These are phyloP conservation scores for Penicillium griseofulvum DNA, from an alignment of 2,329 filamentous ascomycete species.

Conservation along the genomic window DNA sequence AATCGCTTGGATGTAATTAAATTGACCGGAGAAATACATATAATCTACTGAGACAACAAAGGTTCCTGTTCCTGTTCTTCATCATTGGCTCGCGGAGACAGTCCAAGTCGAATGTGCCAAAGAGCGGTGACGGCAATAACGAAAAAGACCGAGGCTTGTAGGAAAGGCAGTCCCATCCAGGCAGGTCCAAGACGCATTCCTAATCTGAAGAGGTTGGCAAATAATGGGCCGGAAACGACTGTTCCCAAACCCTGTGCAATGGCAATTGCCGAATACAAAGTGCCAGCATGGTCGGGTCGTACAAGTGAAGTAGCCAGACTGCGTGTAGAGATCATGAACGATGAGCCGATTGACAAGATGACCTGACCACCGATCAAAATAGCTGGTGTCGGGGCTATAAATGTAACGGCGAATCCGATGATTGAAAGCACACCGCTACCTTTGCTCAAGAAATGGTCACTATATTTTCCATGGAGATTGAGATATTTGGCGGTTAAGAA, in stretches of 20 bases:
- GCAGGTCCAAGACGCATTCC: constrained; percentile 26
- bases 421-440: constrained; percentile 17
- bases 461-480: constrained; percentile 18
- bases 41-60: constrained; percentile 3
- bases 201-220: constrained; percentile 26
- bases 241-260: constrained; percentile 22
- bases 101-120: constrained; percentile 12
- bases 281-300: constrained; percentile 25
- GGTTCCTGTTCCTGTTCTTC: constrained; percentile 14
- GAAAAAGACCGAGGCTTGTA: constrained; percentile 22
- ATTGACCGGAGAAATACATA: background rate
- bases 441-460: constrained; percentile 25
- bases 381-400: constrained; percentile 15
- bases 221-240: constrained; percentile 26
- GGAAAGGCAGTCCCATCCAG: constrained; percentile 31
- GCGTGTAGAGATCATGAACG: constrained; percentile 22
- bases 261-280: constrained; percentile 28
- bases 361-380: constrained; percentile 23
- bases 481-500: constrained; percentile 16
- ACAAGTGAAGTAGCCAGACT: constrained; percentile 30
- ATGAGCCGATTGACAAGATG: constrained; percentile 25
- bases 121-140: constrained; percentile 13
- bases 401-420: constrained; percentile 21
- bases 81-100: background rate
- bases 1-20: background rate